A percentile compares a stretch with the other conserved stretches of the same genome.
Conservation (phyloP, 2,329 filamentous ascomycete genomes). For the Xylaria arbuscula region DNA sequence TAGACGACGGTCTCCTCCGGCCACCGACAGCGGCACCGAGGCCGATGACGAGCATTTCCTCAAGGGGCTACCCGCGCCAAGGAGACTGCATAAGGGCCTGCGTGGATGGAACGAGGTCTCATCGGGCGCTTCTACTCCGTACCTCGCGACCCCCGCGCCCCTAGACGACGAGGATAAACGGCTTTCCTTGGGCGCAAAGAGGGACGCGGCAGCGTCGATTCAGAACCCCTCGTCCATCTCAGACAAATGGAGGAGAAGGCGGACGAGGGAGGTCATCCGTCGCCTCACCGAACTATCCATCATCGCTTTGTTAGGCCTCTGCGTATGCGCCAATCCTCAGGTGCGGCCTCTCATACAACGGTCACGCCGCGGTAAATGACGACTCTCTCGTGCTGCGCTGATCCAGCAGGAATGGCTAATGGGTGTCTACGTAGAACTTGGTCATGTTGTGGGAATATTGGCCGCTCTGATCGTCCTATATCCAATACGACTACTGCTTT, state of each 20-base stretch:
- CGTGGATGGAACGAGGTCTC: conserved; percentile 67
- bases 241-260: conserved; percentile 57
- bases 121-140: conserved; percentile 67
- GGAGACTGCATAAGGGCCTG: conserved; percentile 81
- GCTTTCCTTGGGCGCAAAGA: conserved; percentile 38
- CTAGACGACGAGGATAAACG: conserved; percentile 55
- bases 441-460: conserved; percentile 51
- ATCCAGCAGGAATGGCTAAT: conserved; percentile 22
- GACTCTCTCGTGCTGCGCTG: conserved; percentile 1
- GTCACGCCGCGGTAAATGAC: conserved; percentile 62
- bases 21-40: conserved; percentile 92
- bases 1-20: conserved; percentile 67
- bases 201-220: conserved; percentile 32
- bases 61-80: conserved; percentile 85
- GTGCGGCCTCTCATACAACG: conserved; percentile 58
- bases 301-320: conserved; percentile 60
- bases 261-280: conserved; percentile 63
- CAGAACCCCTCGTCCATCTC: conserved; percentile 44
- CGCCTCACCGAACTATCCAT: conserved; percentile 65
- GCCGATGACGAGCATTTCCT: conserved; percentile 94
- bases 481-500: conserved; percentile 67
- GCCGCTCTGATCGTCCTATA: conserved; percentile 62
- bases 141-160: conserved; percentile 60
- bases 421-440: conserved; percentile 55
- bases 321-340: conserved; percentile 60